Evolutionary conservation across 2,329 filamentous ascomycete genomes (phyloP).

Genomic region (Paraconiothyrium brasiliense): DNA sequence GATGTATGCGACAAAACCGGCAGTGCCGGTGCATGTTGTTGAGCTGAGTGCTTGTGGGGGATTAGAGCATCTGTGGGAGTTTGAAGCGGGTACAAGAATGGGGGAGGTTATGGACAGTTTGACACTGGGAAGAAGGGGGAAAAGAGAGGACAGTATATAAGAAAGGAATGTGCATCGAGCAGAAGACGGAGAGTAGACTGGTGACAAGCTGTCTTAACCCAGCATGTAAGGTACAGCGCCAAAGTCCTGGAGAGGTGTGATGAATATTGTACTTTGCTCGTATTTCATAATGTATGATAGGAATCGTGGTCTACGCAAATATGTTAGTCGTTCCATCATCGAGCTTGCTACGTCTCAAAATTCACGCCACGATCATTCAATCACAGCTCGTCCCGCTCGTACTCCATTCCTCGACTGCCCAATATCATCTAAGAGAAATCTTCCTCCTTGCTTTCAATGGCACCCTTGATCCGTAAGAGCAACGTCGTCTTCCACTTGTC

Average conservation of each 20-base stretch:
- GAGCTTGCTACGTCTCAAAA: not conserved
- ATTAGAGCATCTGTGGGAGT: not conserved
- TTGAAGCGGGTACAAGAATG: not conserved
- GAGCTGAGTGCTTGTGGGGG: not conserved
- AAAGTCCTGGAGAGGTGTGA: not conserved
- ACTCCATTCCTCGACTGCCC: not conserved
- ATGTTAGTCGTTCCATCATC: not conserved
- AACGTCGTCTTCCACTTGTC: slow-evolving; percentile 97
- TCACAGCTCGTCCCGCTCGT: not conserved
- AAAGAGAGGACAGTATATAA: not conserved
- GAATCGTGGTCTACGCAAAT: not conserved
- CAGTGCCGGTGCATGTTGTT: not conserved
- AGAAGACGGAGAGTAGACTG: too few species aligned
- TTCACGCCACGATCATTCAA: not conserved
- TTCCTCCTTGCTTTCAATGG: slow-evolving; percentile 76
- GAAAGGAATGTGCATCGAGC: not conserved
- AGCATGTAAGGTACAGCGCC: not conserved
- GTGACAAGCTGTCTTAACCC: not conserved
- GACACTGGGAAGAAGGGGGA: not conserved
- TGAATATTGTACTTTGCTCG: not conserved
- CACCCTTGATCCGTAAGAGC: slow-evolving; percentile 82
- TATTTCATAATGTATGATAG: slow-evolving; percentile 3
- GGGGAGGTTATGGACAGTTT: not conserved
- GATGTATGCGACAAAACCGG: slow-evolving; percentile 1
- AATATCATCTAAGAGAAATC: slow-evolving; percentile 67